phyloP scores from a whole-genome alignment of 306 rosid genomes.

The Hylodesmum podocarpum region DNA sequence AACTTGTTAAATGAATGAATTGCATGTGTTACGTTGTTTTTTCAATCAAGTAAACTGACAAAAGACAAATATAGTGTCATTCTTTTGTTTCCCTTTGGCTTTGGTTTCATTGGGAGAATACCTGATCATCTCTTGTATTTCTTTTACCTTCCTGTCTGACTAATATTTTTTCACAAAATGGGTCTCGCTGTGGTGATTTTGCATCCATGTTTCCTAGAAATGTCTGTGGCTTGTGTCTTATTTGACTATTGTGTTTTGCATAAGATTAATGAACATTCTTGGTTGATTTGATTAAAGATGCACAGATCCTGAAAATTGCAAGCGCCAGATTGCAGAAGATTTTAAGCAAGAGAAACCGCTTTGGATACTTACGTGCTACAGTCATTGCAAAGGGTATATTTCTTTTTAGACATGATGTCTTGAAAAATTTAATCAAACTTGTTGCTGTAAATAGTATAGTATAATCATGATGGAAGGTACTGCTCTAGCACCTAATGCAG shows the following conservation, averaged over 20 bases:
- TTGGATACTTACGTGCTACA: slow-evolving; percentile 89
- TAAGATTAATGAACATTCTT: slow-evolving; percentile 5
- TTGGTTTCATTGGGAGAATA: background rate
- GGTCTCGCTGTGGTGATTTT: background rate
- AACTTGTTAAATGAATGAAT: background rate
- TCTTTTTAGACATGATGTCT: background rate
- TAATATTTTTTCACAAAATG: background rate
- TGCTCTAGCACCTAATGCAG: slow-evolving; percentile 7
- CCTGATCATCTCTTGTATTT: background rate
- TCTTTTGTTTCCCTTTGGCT: background rate
- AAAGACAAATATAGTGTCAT: background rate
- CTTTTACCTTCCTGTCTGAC: background rate
- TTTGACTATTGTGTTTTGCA: background rate
- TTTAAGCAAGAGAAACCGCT: slow-evolving; percentile 74
- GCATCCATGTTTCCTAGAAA: background rate
- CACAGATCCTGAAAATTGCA: slow-evolving; percentile 82
- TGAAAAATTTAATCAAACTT: slow-evolving; percentile 8
- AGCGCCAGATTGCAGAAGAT: slow-evolving; percentile 69
- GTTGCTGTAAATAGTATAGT: slow-evolving; percentile 1
- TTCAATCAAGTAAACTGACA: background rate
- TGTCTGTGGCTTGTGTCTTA: slow-evolving; percentile 8
- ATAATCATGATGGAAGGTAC: background rate
- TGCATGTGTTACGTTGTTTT: background rate
- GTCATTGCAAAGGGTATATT: slow-evolving; percentile 70
- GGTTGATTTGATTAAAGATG: slow-evolving; percentile 59